Evolutionary conservation across 2,329 filamentous ascomycete species (phyloP).

Genomic region (Cladobotryum protrusum): DNA sequence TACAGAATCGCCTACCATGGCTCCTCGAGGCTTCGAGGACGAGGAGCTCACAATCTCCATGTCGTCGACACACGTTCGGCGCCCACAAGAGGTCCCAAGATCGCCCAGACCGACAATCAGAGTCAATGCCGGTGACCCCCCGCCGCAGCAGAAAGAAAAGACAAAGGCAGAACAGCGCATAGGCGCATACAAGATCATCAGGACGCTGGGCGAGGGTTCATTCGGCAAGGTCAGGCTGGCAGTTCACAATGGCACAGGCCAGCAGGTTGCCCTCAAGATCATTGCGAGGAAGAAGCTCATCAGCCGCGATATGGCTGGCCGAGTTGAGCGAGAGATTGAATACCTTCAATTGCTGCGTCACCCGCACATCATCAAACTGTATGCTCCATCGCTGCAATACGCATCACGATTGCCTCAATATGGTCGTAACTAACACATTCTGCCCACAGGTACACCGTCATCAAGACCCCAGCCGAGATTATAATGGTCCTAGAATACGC

Average conservation of each 20-base stretch:
- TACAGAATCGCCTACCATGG: conserved; percentile 32
- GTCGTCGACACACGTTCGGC: conserved; percentile 57
- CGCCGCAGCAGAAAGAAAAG: conserved; percentile 28
- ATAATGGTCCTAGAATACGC: conserved; percentile 99
- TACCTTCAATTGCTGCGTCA: conserved; percentile 93
- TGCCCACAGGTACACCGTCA: conserved; percentile 73
- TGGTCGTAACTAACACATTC: too few species aligned
- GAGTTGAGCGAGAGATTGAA: conserved; percentile 96
- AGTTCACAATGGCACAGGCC: conserved; percentile 82
- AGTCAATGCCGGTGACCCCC: conserved; percentile 30
- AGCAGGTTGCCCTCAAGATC: conserved; percentile 96
- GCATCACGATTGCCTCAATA: too few species aligned
- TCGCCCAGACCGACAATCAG: conserved; percentile 22
- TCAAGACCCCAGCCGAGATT: conserved; percentile 89
- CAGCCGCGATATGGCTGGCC: conserved; percentile 94
- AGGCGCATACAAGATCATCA: conserved; percentile 84
- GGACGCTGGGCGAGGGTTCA: conserved; percentile 89
- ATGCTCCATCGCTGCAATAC: conserved; percentile 27
- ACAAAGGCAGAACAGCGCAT: conserved; percentile 74
- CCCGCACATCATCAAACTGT: conserved; percentile 99
- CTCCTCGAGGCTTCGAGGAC: conserved; percentile 61
- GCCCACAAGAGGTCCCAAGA: conserved; percentile 27
- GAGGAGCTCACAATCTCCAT: conserved; percentile 78
- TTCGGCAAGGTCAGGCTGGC: conserved; percentile 99
- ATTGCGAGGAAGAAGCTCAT: conserved; percentile 94